Conservation (phyloP, 768 basidiomycete genomes). For the Lactifluus volemus region DNA sequence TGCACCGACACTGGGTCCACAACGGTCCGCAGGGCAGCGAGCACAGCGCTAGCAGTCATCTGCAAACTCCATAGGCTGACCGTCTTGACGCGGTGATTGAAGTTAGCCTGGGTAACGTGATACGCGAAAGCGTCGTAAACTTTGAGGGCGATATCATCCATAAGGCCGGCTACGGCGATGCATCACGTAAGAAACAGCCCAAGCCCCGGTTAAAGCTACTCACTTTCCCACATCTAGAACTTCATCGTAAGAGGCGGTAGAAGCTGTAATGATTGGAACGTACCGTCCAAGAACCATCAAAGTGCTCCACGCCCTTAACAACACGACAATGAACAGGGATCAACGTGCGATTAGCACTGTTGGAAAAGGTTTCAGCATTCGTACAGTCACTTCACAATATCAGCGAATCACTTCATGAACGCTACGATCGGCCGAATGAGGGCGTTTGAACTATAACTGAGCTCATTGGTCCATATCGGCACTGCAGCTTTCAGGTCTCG, state of each 20-base stretch:
- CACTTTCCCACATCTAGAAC: constrained; percentile 86
- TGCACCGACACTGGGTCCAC: constrained; percentile 53
- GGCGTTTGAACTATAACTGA: constrained; percentile 90
- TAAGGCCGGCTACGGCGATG: constrained; percentile 64
- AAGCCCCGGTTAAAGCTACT: constrained; percentile 23
- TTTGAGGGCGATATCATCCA: constrained; percentile 85
- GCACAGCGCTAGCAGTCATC: constrained; percentile 81
- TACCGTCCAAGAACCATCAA: constrained; percentile 96
- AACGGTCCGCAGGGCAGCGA: constrained; percentile 66
- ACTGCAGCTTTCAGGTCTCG: constrained; percentile 93
- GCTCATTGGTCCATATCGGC: constrained; percentile 80
- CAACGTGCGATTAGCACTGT: constrained; percentile 85
- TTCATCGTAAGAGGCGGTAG: constrained; percentile 10
- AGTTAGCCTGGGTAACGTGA: constrained; percentile 86
- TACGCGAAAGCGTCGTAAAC: constrained; percentile 90
- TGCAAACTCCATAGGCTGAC: constrained; percentile 94
- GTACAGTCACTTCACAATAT: neutral
- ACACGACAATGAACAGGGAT: constrained; percentile 91
- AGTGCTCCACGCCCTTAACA: constrained; percentile 73
- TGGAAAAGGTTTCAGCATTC: constrained; percentile 10
- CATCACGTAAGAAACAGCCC: constrained; percentile 9
- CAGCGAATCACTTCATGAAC: constrained; percentile 63
- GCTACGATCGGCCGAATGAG: constrained; percentile 93
- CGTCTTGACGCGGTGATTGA: constrained; percentile 81
- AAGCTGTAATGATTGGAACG: constrained; percentile 26